These are phyloP conservation scores for Colletotrichum liriopes DNA, from an alignment of 2,329 filamentous ascomycete genomes.

Conservation along the genomic window DNA sequence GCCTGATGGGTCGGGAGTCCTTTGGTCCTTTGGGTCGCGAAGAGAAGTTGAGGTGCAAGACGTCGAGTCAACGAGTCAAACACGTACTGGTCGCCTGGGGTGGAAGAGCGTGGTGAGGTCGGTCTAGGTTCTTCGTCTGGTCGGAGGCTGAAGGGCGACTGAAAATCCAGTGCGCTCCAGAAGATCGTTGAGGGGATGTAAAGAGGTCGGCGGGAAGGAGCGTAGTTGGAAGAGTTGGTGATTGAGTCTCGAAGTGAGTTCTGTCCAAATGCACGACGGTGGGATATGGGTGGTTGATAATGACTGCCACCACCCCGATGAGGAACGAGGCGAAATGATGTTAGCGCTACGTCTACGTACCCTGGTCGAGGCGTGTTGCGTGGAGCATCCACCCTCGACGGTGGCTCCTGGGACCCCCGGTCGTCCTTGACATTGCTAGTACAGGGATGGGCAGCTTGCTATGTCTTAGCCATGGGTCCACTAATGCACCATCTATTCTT, in stretches of 20 bases:
- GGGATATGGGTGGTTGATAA: slow-evolving; percentile 45
- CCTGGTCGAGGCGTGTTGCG: slow-evolving; percentile 50
- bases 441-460: slow-evolving; percentile 49
- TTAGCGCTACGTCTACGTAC: slow-evolving; percentile 42
- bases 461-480: slow-evolving; percentile 47
- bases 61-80: slow-evolving; percentile 69
- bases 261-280: slow-evolving; percentile 31
- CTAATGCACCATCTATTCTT: slow-evolving; percentile 64
- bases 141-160: slow-evolving; percentile 30
- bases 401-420: slow-evolving; percentile 46
- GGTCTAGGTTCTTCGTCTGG: slow-evolving; percentile 32
- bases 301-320: slow-evolving; percentile 37
- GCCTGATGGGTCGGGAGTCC: slow-evolving; percentile 45
- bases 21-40: slow-evolving; percentile 44
- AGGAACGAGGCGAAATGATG: slow-evolving; percentile 45
- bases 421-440: slow-evolving; percentile 45
- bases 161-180: slow-evolving; percentile 30
- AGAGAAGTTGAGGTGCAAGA: slow-evolving; percentile 51
- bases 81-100: slow-evolving; percentile 25
- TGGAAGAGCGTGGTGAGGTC: slow-evolving; percentile 20
- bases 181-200: slow-evolving; percentile 45
- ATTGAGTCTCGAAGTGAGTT: slow-evolving; percentile 14
- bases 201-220: slow-evolving; percentile 53
- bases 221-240: slow-evolving; percentile 52
- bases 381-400: slow-evolving; percentile 53